Evolutionary conservation across 2,329 filamentous ascomycete species (phyloP).

Genomic region (Amesomyces nigricolor): DNA sequence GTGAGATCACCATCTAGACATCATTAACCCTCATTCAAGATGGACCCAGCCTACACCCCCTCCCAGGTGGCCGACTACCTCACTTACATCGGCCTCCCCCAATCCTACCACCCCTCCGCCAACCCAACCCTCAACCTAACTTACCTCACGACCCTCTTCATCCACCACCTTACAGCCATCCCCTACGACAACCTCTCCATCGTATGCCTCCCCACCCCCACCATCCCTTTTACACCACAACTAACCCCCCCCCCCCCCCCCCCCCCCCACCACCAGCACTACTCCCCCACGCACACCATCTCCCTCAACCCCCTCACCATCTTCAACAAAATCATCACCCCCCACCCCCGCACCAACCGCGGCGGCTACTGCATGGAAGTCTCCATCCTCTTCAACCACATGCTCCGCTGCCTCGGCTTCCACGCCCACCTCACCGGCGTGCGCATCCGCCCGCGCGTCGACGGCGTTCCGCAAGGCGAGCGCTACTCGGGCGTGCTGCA

Average conservation of each 20-base stretch:
- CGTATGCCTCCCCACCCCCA: too few species aligned
- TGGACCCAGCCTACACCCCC: constrained; percentile 20
- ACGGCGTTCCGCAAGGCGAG: constrained; percentile 36
- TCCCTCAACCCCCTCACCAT: constrained; percentile 42
- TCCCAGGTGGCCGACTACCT: constrained; percentile 24
- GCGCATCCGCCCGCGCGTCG: constrained; percentile 36
- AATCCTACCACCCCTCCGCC: constrained; percentile 20
- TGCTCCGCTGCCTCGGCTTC: constrained; percentile 27
- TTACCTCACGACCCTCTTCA: constrained; percentile 29
- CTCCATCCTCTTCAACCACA: constrained; percentile 43
- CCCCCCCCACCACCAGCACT: constrained; percentile 33
- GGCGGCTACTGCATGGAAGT: constrained; percentile 60
- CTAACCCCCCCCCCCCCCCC: too few species aligned
- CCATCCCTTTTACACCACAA: too few species aligned
- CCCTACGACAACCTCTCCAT: constrained; percentile 54
- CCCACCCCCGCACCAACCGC: constrained; percentile 32
- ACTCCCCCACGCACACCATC: constrained; percentile 37
- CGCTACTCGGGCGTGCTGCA: constrained; percentile 29
- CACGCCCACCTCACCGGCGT: constrained; percentile 42
- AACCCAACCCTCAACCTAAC: constrained; percentile 28
- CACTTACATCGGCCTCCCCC: constrained; percentile 22
- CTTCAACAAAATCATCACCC: constrained; percentile 44
- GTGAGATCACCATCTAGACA: background rate
- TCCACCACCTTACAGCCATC: constrained; percentile 44
- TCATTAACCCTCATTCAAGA: background rate